These are phyloP conservation scores for Microthlaspi erraticum DNA, from an alignment of 345 rosid species.

Conservation along the genomic window DNA sequence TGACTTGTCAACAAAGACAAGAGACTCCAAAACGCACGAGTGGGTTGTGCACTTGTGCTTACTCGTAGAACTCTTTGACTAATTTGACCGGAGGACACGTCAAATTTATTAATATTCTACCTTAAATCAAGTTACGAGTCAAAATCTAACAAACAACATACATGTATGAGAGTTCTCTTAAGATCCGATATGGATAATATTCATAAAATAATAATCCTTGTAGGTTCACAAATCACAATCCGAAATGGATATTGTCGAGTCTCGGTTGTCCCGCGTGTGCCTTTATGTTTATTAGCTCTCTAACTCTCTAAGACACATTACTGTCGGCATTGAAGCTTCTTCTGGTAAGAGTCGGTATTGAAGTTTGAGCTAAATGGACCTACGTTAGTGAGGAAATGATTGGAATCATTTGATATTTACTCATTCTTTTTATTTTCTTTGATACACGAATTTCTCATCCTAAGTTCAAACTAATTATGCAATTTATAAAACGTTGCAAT, in stretches of 20 bases:
- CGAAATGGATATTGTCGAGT: constrained; percentile 6
- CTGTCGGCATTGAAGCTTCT: neutral
- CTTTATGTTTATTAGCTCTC: constrained; percentile 10
- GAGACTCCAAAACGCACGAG: constrained; percentile 45
- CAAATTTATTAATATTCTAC: constrained; percentile 7
- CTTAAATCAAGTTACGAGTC: constrained; percentile 27
- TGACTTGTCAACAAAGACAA: constrained; percentile 39
- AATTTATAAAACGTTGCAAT: neutral
- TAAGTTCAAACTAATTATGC: constrained; percentile 8
- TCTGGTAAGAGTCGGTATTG: neutral
- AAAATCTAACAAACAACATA: constrained; percentile 26
- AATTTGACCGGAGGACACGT: constrained; percentile 26
- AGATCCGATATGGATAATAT: constrained; percentile 19
- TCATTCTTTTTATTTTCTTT: neutral
- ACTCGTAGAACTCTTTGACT: constrained; percentile 38
- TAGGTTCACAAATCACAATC: constrained; percentile 15
- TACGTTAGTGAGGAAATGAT: neutral
- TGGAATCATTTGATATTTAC: neutral
- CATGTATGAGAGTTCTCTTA: neutral
- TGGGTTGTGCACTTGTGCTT: constrained; percentile 38
- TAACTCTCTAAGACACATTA: too few relatives aligned
- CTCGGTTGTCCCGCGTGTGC: constrained; percentile 11
- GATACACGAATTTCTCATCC: neutral
- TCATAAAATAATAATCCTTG: neutral
- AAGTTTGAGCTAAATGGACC: neutral